Evolutionary conservation across 306 rosid species (phyloP), one percentile per base, ranked within the genome.

Genomic region (Acacia confusa): DNA sequence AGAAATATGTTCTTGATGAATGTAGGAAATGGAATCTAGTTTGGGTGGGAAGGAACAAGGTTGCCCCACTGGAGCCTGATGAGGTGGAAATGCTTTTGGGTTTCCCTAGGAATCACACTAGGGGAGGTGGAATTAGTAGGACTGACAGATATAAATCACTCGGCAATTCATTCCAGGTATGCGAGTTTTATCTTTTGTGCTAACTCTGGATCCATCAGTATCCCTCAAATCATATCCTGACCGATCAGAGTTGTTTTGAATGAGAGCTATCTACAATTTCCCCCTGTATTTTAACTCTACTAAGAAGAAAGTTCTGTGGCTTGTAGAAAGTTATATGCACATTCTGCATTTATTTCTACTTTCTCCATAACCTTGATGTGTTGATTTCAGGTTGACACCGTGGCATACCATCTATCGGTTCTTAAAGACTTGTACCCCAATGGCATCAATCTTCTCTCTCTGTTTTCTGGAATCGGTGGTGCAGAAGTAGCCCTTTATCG

Each of bases 61-160:
- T 91, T 71, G 99, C 99, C 80, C 99, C 99, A 0, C 88, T 95
- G 19, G 99, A 96, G 84, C 91, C 94, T 2, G 99, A 96, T 65
- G 99, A 96, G 82, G 96, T 93, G 1, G 99, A 96, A 75, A 88
- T 86, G 79, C 87, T 96, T 78, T 72, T 96, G 74, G 99, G 99
- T 40, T 96, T 93, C 77, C 98, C 98, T 15, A 93, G 78, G 87
- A 91, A 96, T 88, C 99, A 96, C 82, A 96, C 99, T 28, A 89
- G 99, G 63, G 99, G 99, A 47, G 98, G 98, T n/a, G 98, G 98
- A 76, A 93, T 93, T 44, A 96, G 98, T 77, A 85, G 99, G 81
- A 96, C 98, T 1, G 99, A 96, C 71, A 83, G 99, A 74, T 96
- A 86, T 44, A 96, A 96, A 69, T 96, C 99, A 8, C 97, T 96